phyloP scores from a whole-genome alignment of 116 monocot genomes.

The Posidonia oceanica region DNA sequence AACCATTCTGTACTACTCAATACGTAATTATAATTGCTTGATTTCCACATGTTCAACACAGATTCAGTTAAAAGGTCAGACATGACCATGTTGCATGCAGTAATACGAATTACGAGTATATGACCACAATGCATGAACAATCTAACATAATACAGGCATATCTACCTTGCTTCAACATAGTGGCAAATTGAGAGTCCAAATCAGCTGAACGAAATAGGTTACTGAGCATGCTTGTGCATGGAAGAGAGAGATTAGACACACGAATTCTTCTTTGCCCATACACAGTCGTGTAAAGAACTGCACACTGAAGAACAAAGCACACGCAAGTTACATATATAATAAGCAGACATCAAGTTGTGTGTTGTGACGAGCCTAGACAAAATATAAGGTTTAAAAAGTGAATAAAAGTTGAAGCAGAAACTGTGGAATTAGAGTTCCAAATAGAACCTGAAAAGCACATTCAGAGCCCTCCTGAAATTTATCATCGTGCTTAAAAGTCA shows the following conservation, averaged over 20 bases:
- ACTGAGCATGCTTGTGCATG: conserved; percentile 80
- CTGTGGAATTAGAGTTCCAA: not conserved
- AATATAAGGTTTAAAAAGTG: not conserved
- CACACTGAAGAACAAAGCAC: conserved; percentile 53
- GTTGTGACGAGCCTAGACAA: not conserved
- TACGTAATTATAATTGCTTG: too few species aligned
- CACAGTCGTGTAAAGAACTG: conserved; percentile 87
- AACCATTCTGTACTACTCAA: too few species aligned
- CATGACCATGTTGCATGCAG: not conserved
- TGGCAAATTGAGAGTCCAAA: conserved; percentile 79
- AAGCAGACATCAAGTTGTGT: not conserved
- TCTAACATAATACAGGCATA: not conserved
- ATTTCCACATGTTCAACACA: too few species aligned
- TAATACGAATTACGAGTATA: not conserved
- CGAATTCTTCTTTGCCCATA: conserved; percentile 99
- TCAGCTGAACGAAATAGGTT: conserved; percentile 93
- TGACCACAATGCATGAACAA: not conserved
- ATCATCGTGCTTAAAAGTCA: conserved; percentile 98
- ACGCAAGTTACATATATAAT: conserved; percentile 1
- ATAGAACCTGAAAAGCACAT: conserved; percentile 87
- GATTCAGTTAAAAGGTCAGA: too few species aligned
- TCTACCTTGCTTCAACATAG: conserved; percentile 72
- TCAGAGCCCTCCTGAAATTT: conserved; percentile 91
- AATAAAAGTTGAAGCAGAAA: not conserved
- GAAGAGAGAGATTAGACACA: conserved; percentile 86